Evolutionary conservation across 73 alveolate genomes (phyloP).

Genomic region (Tetrahymena borealis): DNA sequence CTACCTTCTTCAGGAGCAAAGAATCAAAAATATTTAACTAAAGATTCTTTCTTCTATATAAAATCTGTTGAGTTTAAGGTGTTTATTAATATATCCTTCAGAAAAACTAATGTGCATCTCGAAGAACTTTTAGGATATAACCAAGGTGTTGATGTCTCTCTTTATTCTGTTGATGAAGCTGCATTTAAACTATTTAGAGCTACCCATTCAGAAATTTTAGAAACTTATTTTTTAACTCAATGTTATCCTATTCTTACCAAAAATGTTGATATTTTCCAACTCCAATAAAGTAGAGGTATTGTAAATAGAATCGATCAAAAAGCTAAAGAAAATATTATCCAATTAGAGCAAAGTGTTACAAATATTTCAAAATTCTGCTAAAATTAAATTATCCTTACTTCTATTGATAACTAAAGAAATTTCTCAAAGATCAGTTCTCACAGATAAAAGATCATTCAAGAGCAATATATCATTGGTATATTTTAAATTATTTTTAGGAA

Average conservation of each 20-base stretch:
- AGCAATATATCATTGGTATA: constrained; percentile 28
- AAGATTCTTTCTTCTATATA: constrained; percentile 33
- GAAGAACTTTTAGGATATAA: not conserved
- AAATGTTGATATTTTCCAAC: constrained; percentile 1
- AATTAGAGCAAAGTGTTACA: constrained; percentile 1
- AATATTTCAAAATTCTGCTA: constrained; percentile 23
- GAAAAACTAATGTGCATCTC: constrained; percentile 11
- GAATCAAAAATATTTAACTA: constrained; percentile 22
- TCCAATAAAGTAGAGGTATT: not conserved
- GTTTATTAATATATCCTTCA: not conserved
- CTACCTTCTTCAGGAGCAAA: constrained; percentile 26
- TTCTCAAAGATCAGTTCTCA: constrained; percentile 2
- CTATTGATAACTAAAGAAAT: not conserved
- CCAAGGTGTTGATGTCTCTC: constrained; percentile 17
- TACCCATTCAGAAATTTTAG: constrained; percentile 8
- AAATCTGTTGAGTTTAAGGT: constrained; percentile 2
- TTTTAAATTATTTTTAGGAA: not conserved
- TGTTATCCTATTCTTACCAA: constrained; percentile 32
- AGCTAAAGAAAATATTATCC: constrained; percentile 10
- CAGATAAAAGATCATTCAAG: constrained; percentile 25
- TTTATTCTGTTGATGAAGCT: constrained; percentile 26
- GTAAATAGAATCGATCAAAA: not conserved
- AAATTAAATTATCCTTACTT: constrained; percentile 9
- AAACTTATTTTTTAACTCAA: constrained; percentile 22
- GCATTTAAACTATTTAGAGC: constrained; percentile 27